Base-by-base conservation (phyloP, 1,284 basidiomycete species). In the Chiua sp. region DNA sequence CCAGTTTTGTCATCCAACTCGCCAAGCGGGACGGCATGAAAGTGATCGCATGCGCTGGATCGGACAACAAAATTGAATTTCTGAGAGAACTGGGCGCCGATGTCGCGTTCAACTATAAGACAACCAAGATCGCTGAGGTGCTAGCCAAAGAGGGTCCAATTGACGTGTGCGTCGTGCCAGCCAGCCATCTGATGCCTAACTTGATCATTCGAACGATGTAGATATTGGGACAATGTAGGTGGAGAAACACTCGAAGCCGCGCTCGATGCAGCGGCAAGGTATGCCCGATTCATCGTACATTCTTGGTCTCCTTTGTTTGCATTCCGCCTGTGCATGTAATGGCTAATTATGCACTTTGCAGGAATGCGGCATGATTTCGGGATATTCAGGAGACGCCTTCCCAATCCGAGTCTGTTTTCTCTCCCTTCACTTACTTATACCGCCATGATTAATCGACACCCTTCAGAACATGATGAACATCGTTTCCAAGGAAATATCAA, bases 151-250 rank as follows among this genome's bases (percentile, higher is more conserved):
- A 65, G 50, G 60, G 60, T 7, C 55, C 55, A 2, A 30, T 53
- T n/a, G n/a, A n/a, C 6, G 44, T 60, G 59, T 48, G 44, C 20
- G 35, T 55, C 39, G 39, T n/a, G n/a, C n/a, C n/a, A n/a, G n/a
- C n/a, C n/a, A n/a, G n/a, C n/a, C n/a, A n/a, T n/a, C n/a, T n/a
- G 39, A 16, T 42, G 39, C 20, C 20, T 42, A 20, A 20, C 39
- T 20, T n/a, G 39, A n/a, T 42, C 18, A 12, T 20, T n/a, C 8
- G 39, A n/a, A 8, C 11, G 20, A 42, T 37, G 35, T n/a, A 86
- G 83, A 10, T 81, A 77, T 63, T 82, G 79, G 75, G 80, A 83
- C 62, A 80, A 83, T 69, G 87, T 90, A n/a, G n/a, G n/a, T n/a
- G n/a, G n/a, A n/a, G n/a, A n/a, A n/a, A n/a, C n/a, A n/a, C n/a